Percentiles rank a stretch among this genome's conserved stretches.
These are phyloP conservation scores for Naegleria lovaniensis DNA, from an alignment of 208 protist genomes.

Conservation along the genomic window DNA sequence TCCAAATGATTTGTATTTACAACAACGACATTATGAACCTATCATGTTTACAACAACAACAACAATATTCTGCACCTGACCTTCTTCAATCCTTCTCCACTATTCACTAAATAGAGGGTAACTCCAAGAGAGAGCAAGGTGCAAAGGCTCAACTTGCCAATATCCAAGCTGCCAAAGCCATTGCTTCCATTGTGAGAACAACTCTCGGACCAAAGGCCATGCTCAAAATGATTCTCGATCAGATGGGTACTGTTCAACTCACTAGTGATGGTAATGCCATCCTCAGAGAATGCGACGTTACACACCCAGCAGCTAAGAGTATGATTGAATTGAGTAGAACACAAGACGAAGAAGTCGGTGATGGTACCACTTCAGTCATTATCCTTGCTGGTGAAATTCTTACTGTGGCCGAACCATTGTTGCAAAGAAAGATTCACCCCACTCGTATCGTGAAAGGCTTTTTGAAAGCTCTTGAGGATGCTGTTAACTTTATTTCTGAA, in stretches of 20 bases:
- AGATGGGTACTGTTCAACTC: constrained; percentile 98
- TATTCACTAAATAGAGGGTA: constrained; percentile 43
- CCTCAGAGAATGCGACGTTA: constrained; percentile 98
- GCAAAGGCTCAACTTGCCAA: constrained; percentile 96
- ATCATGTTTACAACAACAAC: background rate
- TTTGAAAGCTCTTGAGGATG: constrained; percentile 88
- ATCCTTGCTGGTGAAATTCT: constrained; percentile 98
- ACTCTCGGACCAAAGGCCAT: constrained; percentile 98
- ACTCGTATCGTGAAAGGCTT: constrained; percentile 95
- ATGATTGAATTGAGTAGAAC: constrained; percentile 98
- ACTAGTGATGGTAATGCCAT: constrained; percentile 99
- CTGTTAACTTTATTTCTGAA: constrained; percentile 82
- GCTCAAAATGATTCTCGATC: constrained; percentile 99
- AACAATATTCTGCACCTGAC: background rate
- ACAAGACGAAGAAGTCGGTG: constrained; percentile 91
- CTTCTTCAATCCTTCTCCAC: background rate
- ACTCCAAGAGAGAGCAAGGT: constrained; percentile 90
- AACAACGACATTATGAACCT: too few species aligned
- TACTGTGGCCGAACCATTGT: constrained; percentile 84
- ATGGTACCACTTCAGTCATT: constrained; percentile 99
- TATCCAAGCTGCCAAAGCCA: constrained; percentile 92
- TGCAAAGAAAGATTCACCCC: constrained; percentile 95
- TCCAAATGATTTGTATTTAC: too few species aligned
- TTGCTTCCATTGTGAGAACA: constrained; percentile 98
- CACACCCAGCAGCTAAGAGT: constrained; percentile 98